A percentile compares a stretch with the other conserved stretches of the same genome.
Evolutionary conservation across 108 stramenopile species (phyloP).

Genomic region (Fistulifera pelliculosa): DNA sequence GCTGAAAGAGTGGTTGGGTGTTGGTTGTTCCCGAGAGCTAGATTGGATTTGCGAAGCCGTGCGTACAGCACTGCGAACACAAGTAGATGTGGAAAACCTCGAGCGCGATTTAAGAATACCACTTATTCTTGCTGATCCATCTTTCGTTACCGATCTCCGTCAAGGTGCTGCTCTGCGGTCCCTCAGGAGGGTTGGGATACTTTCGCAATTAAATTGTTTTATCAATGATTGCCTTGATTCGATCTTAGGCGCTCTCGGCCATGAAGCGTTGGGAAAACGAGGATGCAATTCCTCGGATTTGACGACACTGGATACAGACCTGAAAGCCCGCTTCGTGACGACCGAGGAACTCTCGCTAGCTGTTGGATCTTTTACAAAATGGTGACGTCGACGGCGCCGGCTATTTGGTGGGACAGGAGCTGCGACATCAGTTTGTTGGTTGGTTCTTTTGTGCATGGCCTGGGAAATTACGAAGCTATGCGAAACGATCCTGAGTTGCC

Average conservation of each 20-base stretch:
- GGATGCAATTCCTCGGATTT: constrained; percentile 61
- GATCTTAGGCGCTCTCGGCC: constrained; percentile 45
- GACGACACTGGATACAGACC: constrained; percentile 53
- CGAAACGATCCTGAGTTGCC: constrained; percentile 63
- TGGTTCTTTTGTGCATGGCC: constrained; percentile 79
- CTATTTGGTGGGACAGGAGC: constrained; percentile 74
- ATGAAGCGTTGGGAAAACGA: constrained; percentile 65
- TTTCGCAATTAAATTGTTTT: constrained; percentile 49
- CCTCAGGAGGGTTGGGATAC: constrained; percentile 55
- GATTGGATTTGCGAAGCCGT: constrained; percentile 59
- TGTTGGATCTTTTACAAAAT: constrained; percentile 20
- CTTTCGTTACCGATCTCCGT: constrained; percentile 44
- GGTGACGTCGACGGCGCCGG: constrained; percentile 17
- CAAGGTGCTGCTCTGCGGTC: constrained; percentile 57
- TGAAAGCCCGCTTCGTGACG: constrained; percentile 57
- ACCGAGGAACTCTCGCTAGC: constrained; percentile 65
- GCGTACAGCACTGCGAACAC: constrained; percentile 37
- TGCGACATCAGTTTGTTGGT: constrained; percentile 73
- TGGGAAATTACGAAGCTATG: constrained; percentile 81
- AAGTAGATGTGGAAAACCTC: constrained; percentile 40
- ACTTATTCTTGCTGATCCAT: constrained; percentile 48
- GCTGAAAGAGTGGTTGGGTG: constrained; percentile 40
- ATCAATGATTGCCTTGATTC: constrained; percentile 48
- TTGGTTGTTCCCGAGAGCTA: constrained; percentile 30
- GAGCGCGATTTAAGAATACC: constrained; percentile 54